Evolutionary conservation across 1,284 basidiomycete species (phyloP).

Genomic region (Sphaerobolus stellatus): DNA sequence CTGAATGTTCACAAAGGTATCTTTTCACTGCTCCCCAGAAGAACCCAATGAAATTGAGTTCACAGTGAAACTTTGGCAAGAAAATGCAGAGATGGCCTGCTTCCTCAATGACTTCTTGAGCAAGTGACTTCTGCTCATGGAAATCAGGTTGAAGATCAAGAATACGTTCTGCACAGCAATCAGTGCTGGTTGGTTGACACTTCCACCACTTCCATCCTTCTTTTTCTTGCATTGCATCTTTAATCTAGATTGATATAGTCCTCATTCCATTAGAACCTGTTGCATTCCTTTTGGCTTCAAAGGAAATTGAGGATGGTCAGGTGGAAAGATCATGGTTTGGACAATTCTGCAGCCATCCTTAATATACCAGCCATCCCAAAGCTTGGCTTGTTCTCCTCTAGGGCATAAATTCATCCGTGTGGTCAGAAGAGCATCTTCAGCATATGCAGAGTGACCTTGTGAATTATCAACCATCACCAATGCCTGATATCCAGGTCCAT

Average conservation of each 20-base stretch:
- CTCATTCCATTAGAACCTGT: slow-evolving; percentile 32
- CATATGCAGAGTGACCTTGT: no score
- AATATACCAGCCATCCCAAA: slow-evolving; percentile 37
- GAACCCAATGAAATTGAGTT: slow-evolving; percentile 29
- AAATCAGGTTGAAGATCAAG: slow-evolving; percentile 26
- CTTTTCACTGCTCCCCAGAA: not conserved
- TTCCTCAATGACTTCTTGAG: slow-evolving; percentile 19
- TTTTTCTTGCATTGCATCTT: slow-evolving; percentile 25
- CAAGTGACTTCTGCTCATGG: slow-evolving; percentile 17
- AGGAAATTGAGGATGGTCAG: slow-evolving; percentile 28
- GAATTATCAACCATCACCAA: no score
- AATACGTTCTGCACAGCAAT: slow-evolving; percentile 26
- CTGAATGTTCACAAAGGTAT: not conserved
- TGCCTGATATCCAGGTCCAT: no score
- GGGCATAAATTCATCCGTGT: no score
- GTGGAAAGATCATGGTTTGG: slow-evolving; percentile 36
- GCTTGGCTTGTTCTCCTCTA: no score
- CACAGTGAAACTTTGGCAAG: slow-evolving; percentile 30
- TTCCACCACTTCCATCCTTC: no score
- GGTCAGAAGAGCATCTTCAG: no score
- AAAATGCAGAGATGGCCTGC: slow-evolving; percentile 18
- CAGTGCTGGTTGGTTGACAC: no score
- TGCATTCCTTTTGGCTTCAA: slow-evolving; percentile 36
- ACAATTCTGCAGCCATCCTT: slow-evolving; percentile 21
- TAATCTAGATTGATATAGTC: slow-evolving; percentile 23